phyloP scores from a whole-genome alignment of 75 land plant genomes.

The Cunninghamia lanceolata region DNA sequence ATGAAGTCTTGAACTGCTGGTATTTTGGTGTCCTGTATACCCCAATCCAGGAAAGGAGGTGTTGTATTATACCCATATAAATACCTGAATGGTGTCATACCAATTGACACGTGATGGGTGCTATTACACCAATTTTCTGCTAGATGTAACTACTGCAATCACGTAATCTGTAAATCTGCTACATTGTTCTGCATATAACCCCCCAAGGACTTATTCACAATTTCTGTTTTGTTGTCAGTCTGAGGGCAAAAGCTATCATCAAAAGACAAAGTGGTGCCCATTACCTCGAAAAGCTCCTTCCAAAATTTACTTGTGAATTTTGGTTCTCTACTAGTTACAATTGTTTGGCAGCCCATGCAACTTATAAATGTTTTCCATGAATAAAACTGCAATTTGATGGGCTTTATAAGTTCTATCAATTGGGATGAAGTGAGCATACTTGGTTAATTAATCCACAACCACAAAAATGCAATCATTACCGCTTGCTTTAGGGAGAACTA shows the following conservation, averaged over 20 bases:
- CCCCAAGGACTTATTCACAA: no score
- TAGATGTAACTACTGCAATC: neutral
- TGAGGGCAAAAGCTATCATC: slow-evolving; percentile 1
- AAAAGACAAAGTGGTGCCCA: slow-evolving; percentile 5
- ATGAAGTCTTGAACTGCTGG: no score
- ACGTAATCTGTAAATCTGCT: neutral
- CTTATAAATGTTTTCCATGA: neutral
- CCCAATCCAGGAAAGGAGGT: neutral
- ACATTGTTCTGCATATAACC: no score
- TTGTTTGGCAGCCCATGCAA: slow-evolving; percentile 5
- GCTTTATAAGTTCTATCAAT: no score
- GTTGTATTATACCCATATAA: neutral
- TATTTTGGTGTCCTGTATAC: no score
- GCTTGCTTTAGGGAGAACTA: no score
- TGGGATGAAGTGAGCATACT: no score
- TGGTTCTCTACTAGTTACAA: slow-evolving; percentile 2
- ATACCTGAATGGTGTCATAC: neutral
- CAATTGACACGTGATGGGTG: neutral
- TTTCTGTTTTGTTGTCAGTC: neutral
- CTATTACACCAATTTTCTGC: neutral
- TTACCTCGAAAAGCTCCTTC: neutral
- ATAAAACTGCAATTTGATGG: neutral
- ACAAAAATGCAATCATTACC: no score
- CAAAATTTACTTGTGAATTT: slow-evolving; percentile 14
- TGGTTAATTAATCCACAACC: no score